Percentiles rank a stretch among this genome's conserved stretches.
These are phyloP conservation scores for Aspergillus ochraceoroseus DNA, from an alignment of 2,329 filamentous ascomycete genomes.

Conservation along the genomic window DNA sequence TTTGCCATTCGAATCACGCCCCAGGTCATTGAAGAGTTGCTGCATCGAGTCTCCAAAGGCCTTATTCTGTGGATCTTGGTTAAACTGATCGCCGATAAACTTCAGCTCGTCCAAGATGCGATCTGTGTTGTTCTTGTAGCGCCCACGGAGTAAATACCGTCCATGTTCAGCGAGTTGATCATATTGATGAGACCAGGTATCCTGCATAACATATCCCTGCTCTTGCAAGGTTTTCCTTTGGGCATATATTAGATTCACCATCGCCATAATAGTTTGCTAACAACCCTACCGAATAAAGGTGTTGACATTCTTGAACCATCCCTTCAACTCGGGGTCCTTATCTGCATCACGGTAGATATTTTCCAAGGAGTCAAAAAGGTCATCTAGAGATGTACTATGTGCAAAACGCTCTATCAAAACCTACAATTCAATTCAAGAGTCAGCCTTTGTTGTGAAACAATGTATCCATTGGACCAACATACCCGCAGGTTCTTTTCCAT, in stretches of 20 bases:
- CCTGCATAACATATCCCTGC: slow-evolving; percentile 85
- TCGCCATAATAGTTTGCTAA: background rate
- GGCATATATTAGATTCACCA: slow-evolving; percentile 9
- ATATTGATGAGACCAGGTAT: slow-evolving; percentile 74
- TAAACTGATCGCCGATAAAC: slow-evolving; percentile 84
- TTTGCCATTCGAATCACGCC: slow-evolving; percentile 79
- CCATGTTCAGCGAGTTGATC: slow-evolving; percentile 79
- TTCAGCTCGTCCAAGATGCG: slow-evolving; percentile 83
- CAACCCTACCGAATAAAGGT: slow-evolving; percentile 58
- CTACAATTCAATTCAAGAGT: slow-evolving; percentile 58
- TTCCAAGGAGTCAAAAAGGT: slow-evolving; percentile 78
- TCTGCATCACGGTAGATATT: slow-evolving; percentile 84
- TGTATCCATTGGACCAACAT: slow-evolving; percentile 34
- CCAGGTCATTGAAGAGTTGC: slow-evolving; percentile 86
- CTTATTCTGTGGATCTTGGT: slow-evolving; percentile 80
- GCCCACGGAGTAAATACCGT: slow-evolving; percentile 77
- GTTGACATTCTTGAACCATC: slow-evolving; percentile 81
- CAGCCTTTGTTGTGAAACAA: no score
- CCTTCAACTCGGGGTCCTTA: slow-evolving; percentile 74
- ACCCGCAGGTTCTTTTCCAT: slow-evolving; percentile 78
- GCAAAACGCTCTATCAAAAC: slow-evolving; percentile 91
- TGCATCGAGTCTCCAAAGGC: slow-evolving; percentile 69
- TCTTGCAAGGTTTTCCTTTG: slow-evolving; percentile 70
- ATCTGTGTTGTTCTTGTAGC: slow-evolving; percentile 81
- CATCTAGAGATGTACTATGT: slow-evolving; percentile 84